These are phyloP conservation scores for Geotrichum macrosporum DNA, from an alignment of 1,139 yeast genomes.

Conservation along the genomic window DNA sequence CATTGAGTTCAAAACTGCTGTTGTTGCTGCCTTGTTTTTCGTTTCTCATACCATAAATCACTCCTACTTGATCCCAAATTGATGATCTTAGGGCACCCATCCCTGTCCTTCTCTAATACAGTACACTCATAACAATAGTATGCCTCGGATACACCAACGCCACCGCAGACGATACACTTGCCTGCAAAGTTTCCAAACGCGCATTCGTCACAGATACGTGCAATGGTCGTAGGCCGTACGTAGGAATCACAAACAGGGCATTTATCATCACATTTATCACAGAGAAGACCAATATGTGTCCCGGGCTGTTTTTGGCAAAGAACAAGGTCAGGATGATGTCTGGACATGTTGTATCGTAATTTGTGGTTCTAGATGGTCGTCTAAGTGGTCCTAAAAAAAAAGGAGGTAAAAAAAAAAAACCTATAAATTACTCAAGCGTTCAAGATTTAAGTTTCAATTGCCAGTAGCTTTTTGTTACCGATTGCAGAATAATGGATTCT, in stretches of 20 bases:
- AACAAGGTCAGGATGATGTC: conserved; percentile 82
- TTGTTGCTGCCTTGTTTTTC: conserved; percentile 31
- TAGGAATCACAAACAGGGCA: conserved; percentile 90
- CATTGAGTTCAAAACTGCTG: neutral
- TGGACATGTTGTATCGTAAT: too few relatives aligned
- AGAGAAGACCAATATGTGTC: conserved; percentile 59
- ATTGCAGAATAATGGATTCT: too few relatives aligned
- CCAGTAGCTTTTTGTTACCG: too few relatives aligned
- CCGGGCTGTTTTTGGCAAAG: conserved; percentile 90
- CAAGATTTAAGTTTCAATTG: too few relatives aligned
- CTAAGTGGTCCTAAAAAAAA: too few relatives aligned
- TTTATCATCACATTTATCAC: conserved; percentile 84
- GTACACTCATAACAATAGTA: conserved; percentile 88
- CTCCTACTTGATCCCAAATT: conserved; percentile 74
- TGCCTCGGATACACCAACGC: conserved; percentile 59
- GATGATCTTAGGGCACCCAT: conserved; percentile 85
- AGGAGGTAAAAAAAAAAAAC: too few relatives aligned
- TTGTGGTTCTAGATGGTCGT: too few relatives aligned
- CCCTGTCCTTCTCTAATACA: conserved; percentile 70
- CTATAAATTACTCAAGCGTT: too few relatives aligned
- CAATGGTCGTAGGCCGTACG: conserved; percentile 71
- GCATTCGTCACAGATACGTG: conserved; percentile 80
- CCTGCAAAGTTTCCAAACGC: conserved; percentile 62
- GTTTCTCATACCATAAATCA: conserved; percentile 63
- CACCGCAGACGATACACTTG: conserved; percentile 73